These are phyloP conservation scores for Euphorbia tirucalli DNA, from an alignment of 345 rosid genomes.

Conservation along the genomic window DNA sequence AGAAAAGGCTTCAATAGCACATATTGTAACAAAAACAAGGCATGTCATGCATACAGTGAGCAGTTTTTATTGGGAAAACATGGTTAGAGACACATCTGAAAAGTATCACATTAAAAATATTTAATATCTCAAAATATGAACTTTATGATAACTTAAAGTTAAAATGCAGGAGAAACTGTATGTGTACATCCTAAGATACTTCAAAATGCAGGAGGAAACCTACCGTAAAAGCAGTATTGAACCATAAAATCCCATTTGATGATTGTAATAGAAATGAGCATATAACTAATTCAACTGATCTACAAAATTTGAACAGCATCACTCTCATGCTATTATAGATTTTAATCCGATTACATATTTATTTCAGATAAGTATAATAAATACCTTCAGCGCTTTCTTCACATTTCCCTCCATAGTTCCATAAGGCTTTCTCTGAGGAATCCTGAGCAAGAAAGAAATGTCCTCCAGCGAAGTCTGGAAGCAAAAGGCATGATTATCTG, in stretches of 20 bases:
- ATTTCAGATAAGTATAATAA: not conserved
- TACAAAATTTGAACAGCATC: conserved; percentile 1
- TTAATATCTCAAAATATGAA: not conserved
- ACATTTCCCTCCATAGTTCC: conserved; percentile 97
- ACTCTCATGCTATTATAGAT: not conserved
- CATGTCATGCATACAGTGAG: not conserved
- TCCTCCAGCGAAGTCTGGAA: conserved; percentile 82
- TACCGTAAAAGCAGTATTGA: not conserved
- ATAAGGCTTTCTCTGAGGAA: conserved; percentile 95
- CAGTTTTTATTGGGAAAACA: not conserved
- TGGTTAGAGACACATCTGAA: not conserved
- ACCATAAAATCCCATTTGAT: not conserved
- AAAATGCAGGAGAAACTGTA: not conserved
- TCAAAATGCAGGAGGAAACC: conserved; percentile 5
- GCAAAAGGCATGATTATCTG: conserved; percentile 15
- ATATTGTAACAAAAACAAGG: not conserved
- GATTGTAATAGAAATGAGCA: not conserved
- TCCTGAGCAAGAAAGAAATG: conserved; percentile 80
- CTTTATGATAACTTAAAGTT: not conserved
- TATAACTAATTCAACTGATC: not conserved
- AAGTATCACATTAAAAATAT: not conserved
- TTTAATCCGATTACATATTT: not conserved
- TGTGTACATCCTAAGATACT: not conserved
- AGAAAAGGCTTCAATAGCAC: not conserved
- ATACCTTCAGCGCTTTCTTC: conserved; percentile 84